Evolutionary conservation across 345 rosid species (phyloP), one percentile per base, ranked within the genome.

Genomic region (Excoecaria agallocha): DNA sequence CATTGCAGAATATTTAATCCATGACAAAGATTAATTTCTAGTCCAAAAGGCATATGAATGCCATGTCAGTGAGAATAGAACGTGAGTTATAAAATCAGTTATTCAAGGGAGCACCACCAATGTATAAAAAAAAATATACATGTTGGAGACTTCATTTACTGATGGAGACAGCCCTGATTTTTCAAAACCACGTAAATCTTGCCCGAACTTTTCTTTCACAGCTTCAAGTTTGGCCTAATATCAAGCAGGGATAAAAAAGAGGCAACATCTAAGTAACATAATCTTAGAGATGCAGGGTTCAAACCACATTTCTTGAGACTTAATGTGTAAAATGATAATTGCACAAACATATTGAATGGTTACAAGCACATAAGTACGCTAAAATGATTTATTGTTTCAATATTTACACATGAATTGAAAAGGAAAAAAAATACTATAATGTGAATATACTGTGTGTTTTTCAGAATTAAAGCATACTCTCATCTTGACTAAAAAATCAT

Each of bases 101-200:
- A 48, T 24, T 65, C 46, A 50, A 57, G 49, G 56, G 58, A 20
- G 58, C 58, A 50, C 54, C 39, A 22, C 38, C 11, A 16, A 22
- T 37, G 51, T 38, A 41, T 38, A 37, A 30, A 50, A 77, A 45
- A 30, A 67, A n/a, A n/a, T n/a, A n/a, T n/a, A n/a, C n/a, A 45
- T 57, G 66, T 52, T 73, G 57, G 88, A 77, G 30, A 63, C 82
- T 79, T 82, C 87, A 84, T 35, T 79, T 75, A 82, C 70, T 16
- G 82, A 60, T 38, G 83, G 70, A 43, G 88, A 86, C 69, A 61
- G 56, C 6, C 77, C 79, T 63, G 77, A 70, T 69, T 96, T 95
- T 80, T 91, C 93, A 77, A 92, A 95, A 39, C 92, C 94, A 64
- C 80, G 87, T 72, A 95, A 68, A 76, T 92, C 93, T 68, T 88